A percentile compares a stretch with the other conserved stretches of the same genome.
These are phyloP conservation scores for Citropsis articulata DNA, from an alignment of 345 rosid genomes.

Conservation along the genomic window DNA sequence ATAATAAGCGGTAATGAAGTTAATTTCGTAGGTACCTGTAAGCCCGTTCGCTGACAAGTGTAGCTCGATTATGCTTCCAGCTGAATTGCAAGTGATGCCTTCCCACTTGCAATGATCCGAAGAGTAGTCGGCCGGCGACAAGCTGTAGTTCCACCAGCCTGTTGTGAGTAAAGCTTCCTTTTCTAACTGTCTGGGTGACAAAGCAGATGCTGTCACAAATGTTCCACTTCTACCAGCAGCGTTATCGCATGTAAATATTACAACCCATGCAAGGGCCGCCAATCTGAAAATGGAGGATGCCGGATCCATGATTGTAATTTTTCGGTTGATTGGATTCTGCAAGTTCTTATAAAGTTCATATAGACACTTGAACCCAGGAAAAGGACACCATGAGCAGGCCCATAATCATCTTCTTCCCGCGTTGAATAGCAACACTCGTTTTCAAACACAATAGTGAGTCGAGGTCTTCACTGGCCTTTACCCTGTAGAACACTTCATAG, in stretches of 20 bases:
- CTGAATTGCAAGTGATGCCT: not conserved
- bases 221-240: not conserved
- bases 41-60: fast-evolving
- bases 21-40: no score
- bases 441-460: no score
- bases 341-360: no score
- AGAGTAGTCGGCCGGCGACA: no score
- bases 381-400: no score
- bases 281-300: not conserved
- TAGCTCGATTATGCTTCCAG: not conserved
- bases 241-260: not conserved
- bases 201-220: not conserved
- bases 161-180: not conserved
- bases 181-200: not conserved
- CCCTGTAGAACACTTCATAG: fast-evolving
- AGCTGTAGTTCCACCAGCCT: not conserved
- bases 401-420: no score
- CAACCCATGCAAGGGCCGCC: not conserved
- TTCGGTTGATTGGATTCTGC: not conserved
- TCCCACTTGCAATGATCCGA: not conserved
- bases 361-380: no score
- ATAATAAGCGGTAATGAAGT: no score
- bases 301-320: not conserved
- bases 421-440: no score
- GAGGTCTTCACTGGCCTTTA: no score